These are phyloP conservation scores for Retiboletus flavoniger DNA, from an alignment of 1,284 basidiomycete genomes.

Conservation along the genomic window DNA sequence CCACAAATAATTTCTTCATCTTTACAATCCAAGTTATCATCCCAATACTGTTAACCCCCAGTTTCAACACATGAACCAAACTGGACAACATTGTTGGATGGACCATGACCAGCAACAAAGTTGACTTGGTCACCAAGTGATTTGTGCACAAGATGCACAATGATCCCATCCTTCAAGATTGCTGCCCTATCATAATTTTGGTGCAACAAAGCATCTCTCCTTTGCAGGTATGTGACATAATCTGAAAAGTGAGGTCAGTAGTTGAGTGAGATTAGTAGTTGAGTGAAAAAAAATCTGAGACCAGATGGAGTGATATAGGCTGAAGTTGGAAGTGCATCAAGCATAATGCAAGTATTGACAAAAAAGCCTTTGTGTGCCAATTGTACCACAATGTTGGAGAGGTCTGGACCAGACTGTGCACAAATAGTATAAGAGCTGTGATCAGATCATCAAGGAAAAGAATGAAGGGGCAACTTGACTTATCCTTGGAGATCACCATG, in stretches of 20 bases:
- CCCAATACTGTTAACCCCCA: not conserved
- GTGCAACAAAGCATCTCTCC: not conserved
- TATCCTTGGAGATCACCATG: no score
- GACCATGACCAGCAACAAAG: not conserved
- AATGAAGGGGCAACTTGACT: not conserved
- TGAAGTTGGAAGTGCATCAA: not conserved
- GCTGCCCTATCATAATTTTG: conserved; percentile 4
- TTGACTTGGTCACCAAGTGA: conserved; percentile 5
- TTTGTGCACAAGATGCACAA: conserved; percentile 1
- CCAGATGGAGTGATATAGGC: not conserved
- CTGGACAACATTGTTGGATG: not conserved
- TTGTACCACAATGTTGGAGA: not conserved
- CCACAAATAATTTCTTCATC: conserved; percentile 13
- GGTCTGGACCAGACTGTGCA: not conserved
- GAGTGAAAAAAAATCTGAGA: not conserved
- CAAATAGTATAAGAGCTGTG: not conserved
- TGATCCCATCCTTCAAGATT: conserved; percentile 10
- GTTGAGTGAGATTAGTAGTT: no score
- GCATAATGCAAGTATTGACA: not conserved
- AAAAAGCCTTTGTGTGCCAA: not conserved
- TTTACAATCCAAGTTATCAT: conserved; percentile 7
- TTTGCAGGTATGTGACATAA: conserved; percentile 3
- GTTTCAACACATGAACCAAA: conserved; percentile 6
- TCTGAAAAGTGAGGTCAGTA: not conserved
- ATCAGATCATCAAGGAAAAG: not conserved